Evolutionary conservation across 108 stramenopile genomes (phyloP).

Genomic region (Schizochytrium sp.): DNA sequence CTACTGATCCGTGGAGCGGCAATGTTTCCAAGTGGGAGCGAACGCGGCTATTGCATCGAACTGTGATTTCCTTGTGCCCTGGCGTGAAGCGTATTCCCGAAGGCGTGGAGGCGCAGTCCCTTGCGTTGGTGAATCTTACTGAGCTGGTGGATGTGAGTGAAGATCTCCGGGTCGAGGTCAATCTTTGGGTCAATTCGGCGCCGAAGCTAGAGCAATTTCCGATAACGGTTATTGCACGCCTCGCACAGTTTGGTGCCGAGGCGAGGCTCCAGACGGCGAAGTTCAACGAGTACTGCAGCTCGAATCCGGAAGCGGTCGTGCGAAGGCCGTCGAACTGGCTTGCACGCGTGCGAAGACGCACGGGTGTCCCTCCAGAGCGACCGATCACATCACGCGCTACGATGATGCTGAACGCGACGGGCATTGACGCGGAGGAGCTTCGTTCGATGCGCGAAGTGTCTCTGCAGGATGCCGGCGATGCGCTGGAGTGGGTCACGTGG

Average conservation of each 20-base stretch:
- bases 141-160: not conserved
- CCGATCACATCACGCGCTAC: not conserved
- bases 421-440: not conserved
- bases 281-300: not conserved
- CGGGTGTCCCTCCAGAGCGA: not conserved
- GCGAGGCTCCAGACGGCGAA: not conserved
- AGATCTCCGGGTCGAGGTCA: not conserved
- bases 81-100: not conserved
- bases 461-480: not conserved
- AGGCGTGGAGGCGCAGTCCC: not conserved
- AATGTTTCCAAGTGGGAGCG: too few relatives aligned
- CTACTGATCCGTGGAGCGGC: not conserved
- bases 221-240: not conserved
- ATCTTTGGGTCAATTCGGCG: not conserved
- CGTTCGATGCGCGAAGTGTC: not conserved
- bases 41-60: not conserved
- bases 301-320: not conserved
- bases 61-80: not conserved
- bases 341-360: not conserved
- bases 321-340: not conserved
- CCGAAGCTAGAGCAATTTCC: not conserved
- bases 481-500: not conserved
- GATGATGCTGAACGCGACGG: not conserved
- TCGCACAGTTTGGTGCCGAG: not conserved
- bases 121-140: not conserved